phyloP scores from a whole-genome alignment of 2,329 filamentous ascomycete species.

The Fusarium napiforme region DNA sequence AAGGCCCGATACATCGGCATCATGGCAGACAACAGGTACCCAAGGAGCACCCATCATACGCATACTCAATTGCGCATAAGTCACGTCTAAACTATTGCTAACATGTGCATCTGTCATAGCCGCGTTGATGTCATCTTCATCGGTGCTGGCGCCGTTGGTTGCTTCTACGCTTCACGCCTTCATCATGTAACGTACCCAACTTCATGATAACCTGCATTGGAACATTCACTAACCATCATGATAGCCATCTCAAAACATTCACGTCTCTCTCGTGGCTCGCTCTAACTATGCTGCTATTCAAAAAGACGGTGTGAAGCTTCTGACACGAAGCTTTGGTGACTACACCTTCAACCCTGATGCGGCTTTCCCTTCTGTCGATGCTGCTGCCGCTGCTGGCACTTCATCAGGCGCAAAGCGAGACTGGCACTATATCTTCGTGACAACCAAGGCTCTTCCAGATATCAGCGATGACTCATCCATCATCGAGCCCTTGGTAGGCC shows the following conservation, averaged over 20 bases:
- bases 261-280: conserved; percentile 76
- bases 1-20: not conserved
- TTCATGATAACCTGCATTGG: not conserved
- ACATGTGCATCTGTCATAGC: conserved; percentile 16
- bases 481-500: conserved; percentile 68
- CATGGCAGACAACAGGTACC: conserved; percentile 35
- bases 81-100: conserved; percentile 1
- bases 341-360: conserved; percentile 71
- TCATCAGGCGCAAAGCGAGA: conserved; percentile 36
- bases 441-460: conserved; percentile 77
- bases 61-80: not conserved
- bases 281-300: conserved; percentile 77
- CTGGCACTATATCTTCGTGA: conserved; percentile 74
- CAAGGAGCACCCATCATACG: not conserved
- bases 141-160: conserved; percentile 77
- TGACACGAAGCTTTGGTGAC: conserved; percentile 74
- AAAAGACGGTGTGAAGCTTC: conserved; percentile 69
- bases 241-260: conserved; percentile 61
- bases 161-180: conserved; percentile 76
- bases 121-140: conserved; percentile 70
- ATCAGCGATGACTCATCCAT: conserved; percentile 69
- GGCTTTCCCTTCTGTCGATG: conserved; percentile 70
- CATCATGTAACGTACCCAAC: conserved; percentile 61
- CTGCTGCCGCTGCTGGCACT: conserved; percentile 54
- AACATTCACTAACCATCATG: conserved; percentile 7